Percentiles rank a stretch among this genome's conserved stretches.
Evolutionary conservation across 75 land plant species (phyloP).

Genomic region (Adiantum capillusveneris): DNA sequence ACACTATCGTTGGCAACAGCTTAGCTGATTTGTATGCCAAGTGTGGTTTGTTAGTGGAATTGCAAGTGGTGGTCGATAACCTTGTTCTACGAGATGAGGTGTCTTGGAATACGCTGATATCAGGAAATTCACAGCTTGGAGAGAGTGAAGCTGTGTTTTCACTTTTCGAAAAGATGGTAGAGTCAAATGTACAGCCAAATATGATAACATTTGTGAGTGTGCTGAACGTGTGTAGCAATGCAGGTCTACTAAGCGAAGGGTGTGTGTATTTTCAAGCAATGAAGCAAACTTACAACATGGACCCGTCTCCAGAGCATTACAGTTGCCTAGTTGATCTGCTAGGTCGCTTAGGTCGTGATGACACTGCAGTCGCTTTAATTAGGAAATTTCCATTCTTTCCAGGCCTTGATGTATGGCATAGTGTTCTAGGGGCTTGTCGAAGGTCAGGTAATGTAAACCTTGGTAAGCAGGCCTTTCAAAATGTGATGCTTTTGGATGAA

Average conservation of each 20-base stretch:
- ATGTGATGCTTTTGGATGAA: conserved; percentile 30
- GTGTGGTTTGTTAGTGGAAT: conserved; percentile 11
- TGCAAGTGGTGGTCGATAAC: conserved; percentile 34
- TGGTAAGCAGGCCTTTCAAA: conserved; percentile 35
- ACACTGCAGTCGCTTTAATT: conserved; percentile 11
- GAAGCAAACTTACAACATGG: conserved; percentile 11
- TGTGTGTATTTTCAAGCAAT: conserved; percentile 16
- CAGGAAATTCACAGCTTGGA: conserved; percentile 38
- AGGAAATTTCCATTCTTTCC: background rate
- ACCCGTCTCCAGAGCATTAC: conserved; percentile 22
- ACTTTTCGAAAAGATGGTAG: conserved; percentile 19
- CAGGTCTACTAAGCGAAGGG: conserved; percentile 35
- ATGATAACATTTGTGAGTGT: conserved; percentile 48
- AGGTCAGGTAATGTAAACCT: conserved; percentile 30
- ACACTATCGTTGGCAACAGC: conserved; percentile 6
- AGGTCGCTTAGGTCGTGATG: conserved; percentile 17
- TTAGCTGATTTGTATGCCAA: conserved; percentile 8
- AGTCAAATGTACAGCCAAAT: conserved; percentile 20
- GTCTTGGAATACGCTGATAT: conserved; percentile 33
- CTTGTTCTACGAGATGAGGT: conserved; percentile 14
- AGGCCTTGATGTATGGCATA: conserved; percentile 26
- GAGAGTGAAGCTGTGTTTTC: conserved; percentile 15
- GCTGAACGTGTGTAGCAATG: conserved; percentile 49
- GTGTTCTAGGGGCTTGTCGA: conserved; percentile 33
- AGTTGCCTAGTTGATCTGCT: conserved; percentile 31